Base-by-base conservation (phyloP, 805 yeast genomes). In the Yamadazyma endophytica region DNA sequence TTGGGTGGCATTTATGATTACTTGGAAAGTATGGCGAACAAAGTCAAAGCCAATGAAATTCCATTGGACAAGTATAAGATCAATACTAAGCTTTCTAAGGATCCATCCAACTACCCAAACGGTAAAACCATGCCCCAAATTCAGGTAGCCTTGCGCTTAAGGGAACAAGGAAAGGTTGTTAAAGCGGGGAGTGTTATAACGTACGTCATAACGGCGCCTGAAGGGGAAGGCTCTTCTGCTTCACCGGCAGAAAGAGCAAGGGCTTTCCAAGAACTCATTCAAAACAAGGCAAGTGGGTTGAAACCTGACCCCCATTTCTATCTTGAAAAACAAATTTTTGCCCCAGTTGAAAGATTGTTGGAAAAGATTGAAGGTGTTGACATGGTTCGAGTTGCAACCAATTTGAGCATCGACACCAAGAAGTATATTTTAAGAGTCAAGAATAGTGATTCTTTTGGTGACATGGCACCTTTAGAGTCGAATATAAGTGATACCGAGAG, bases 181-280 rank as follows among this genome's bases (percentile, higher is more conserved):
- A 80, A 79, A 42, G 94, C 95, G 0, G 96, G 95, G 13, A 82
- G 82, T 45, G 97, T 92, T 28, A 81, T 92, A 22, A 82, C 96
- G 0, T 92, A 72, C 61, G 82, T 92, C 26, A 79, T 92, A 21
- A 76, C 94, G 1, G 56, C 59, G 1, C 50, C 58, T 2, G 34
- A 32, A 2, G 44, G 42, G 19, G 70, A 62, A 4, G 68, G 62
- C n/a, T 73, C 64, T 22, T 37, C 39, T 21, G 29, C 41, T 9
- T 31, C 50, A 3, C 74, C 75, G 7, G 90, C 95, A 0, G 90
- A 83, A 37, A 71, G 97, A 35, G 96, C 98, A 0, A 73, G 85
- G 37, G 77, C 96, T 0, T 66, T 86, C 32, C 79, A 75, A 43
- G 97, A 90, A 47, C 21, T 20, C 11, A 72, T 88, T 6, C 54